Percentiles rank a stretch among this genome's conserved stretches.
These are phyloP conservation scores for Lipomyces sp. DNA, from an alignment of 805 yeast genomes.

Conservation along the genomic window DNA sequence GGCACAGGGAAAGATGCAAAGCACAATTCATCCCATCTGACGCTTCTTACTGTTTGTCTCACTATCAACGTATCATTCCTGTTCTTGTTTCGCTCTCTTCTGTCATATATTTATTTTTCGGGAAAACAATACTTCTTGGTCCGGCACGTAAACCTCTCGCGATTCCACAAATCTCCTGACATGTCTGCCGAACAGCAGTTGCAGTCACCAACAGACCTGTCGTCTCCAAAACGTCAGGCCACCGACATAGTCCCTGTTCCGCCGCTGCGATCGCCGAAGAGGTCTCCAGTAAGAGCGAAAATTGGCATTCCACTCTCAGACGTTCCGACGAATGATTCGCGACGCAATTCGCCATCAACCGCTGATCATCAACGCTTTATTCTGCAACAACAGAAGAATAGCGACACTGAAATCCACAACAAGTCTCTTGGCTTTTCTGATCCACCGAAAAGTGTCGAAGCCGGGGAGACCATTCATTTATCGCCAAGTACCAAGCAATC, in stretches of 20 bases:
- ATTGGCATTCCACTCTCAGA: constrained; percentile 25
- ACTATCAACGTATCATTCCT: not conserved
- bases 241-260: not conserved
- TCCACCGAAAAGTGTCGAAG: not conserved
- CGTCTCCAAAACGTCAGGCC: not conserved
- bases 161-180: not conserved
- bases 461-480: not conserved
- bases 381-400: constrained; percentile 10
- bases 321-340: constrained; percentile 22
- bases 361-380: constrained; percentile 24
- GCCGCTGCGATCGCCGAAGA: not conserved
- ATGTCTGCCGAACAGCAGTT: not conserved
- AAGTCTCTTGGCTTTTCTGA: not conserved
- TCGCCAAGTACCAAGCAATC: constrained; percentile 21
- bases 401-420: not conserved
- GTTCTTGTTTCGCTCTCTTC: not conserved
- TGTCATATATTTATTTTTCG: not conserved
- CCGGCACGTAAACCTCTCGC: not conserved
- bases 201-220: not conserved
- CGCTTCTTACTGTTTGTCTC: not conserved
- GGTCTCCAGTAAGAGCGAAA: not conserved
- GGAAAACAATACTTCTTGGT: not conserved
- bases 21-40: not conserved
- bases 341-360: constrained; percentile 35
- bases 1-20: not conserved